phyloP scores from a whole-genome alignment of 2,329 filamentous ascomycete genomes.

The Geosmithia putterillii region DNA sequence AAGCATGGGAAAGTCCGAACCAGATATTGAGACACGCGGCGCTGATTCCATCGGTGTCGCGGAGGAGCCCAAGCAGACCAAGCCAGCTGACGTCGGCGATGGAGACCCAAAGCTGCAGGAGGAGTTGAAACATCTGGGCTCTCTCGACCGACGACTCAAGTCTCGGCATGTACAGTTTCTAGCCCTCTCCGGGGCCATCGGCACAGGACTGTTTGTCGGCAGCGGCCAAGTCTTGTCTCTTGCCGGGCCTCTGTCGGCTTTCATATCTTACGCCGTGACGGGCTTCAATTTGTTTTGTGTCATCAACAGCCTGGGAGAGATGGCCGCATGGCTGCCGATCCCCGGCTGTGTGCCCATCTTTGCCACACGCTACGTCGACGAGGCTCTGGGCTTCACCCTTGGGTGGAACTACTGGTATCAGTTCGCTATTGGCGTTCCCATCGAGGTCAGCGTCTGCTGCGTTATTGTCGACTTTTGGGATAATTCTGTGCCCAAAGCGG shows the following conservation, averaged over 20 bases:
- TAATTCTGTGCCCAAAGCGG: conserved; percentile 12
- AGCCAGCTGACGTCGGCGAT: background rate
- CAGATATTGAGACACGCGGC: background rate
- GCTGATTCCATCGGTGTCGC: background rate
- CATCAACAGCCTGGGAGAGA: conserved; percentile 38
- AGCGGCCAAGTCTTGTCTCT: conserved; percentile 29
- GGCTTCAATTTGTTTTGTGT: conserved; percentile 36
- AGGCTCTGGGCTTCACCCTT: conserved; percentile 32
- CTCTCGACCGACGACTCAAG: conserved; percentile 23
- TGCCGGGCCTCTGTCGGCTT: conserved; percentile 26
- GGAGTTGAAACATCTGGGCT: conserved; percentile 18
- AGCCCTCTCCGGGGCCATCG: conserved; percentile 26
- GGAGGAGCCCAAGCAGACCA: background rate
- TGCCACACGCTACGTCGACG: conserved; percentile 33
- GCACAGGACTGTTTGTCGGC: conserved; percentile 30
- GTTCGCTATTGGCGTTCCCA: conserved; percentile 34
- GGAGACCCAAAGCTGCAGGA: conserved; percentile 6
- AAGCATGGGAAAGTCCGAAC: background rate
- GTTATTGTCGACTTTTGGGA: conserved; percentile 33
- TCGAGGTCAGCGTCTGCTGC: conserved; percentile 32
- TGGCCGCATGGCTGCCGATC: conserved; percentile 50
- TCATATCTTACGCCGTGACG: conserved; percentile 27
- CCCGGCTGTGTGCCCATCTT: conserved; percentile 37
- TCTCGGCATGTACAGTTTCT: conserved; percentile 29
- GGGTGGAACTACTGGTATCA: conserved; percentile 41